phyloP scores from a whole-genome alignment of 176 grass and related monocot genomes.

The Chloris gayana region DNA sequence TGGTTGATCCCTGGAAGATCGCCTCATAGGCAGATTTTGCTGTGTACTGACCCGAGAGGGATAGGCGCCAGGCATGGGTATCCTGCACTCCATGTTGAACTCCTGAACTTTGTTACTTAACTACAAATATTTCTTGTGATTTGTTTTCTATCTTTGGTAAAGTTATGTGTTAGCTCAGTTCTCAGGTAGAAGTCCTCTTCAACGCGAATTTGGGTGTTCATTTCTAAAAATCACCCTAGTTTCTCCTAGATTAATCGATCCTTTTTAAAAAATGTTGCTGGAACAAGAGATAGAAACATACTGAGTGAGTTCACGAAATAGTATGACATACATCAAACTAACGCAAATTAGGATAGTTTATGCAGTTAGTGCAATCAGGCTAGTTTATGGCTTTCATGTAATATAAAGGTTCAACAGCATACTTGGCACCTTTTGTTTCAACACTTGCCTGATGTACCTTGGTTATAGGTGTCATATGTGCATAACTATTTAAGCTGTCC shows the following conservation, averaged over 20 bases:
- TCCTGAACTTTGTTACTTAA: neutral
- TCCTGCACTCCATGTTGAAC: too few species aligned
- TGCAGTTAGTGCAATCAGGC: neutral
- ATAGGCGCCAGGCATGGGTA: too few species aligned
- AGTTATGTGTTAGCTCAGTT: too few species aligned
- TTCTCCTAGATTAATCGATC: too few species aligned
- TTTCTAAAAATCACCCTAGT: neutral
- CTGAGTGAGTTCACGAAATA: neutral
- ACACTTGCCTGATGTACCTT: neutral
- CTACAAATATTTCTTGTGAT: neutral
- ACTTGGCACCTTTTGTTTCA: neutral
- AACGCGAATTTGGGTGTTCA: neutral
- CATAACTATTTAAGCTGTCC: neutral
- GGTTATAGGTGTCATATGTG: neutral
- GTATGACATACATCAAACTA: neutral
- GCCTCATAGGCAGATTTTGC: too few species aligned
- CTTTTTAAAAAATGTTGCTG: neutral
- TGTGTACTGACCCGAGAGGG: too few species aligned
- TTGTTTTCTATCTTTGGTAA: neutral
- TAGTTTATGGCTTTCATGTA: too few species aligned
- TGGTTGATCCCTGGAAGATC: too few species aligned
- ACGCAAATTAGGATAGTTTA: slow-evolving; percentile 5
- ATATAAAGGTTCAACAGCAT: neutral
- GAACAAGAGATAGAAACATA: neutral
- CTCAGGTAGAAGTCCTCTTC: too few species aligned